These are phyloP conservation scores for Eremothecium gossypii DNA, from an alignment of 1,139 yeast genomes.

Conservation along the genomic window DNA sequence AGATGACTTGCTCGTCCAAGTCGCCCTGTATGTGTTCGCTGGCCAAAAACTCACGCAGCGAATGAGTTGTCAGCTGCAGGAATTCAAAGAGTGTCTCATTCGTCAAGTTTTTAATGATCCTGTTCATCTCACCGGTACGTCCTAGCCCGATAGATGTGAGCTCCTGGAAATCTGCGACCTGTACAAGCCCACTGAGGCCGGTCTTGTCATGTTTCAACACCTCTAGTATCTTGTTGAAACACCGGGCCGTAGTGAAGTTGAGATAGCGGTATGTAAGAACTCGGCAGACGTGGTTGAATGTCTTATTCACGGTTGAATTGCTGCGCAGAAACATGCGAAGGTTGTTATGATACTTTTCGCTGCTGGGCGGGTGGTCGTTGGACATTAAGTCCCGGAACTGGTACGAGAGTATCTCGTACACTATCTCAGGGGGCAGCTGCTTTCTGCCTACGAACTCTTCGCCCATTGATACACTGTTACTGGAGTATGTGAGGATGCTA, in stretches of 20 bases:
- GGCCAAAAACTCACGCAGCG: constrained; percentile 68
- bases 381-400: constrained; percentile 33
- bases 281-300: constrained; percentile 31
- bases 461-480: too few relatives aligned
- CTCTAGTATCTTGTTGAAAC: constrained; percentile 62
- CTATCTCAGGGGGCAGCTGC: constrained; percentile 32
- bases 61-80: constrained; percentile 51
- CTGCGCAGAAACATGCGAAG: constrained; percentile 30
- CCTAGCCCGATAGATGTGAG: constrained; percentile 89
- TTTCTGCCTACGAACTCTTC: not conserved
- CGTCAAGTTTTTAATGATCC: constrained; percentile 86
- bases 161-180: constrained; percentile 77
- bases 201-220: constrained; percentile 41
- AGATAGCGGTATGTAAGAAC: constrained; percentile 32
- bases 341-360: constrained; percentile 30
- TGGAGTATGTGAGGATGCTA: too few relatives aligned
- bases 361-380: constrained; percentile 32
- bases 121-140: constrained; percentile 80
- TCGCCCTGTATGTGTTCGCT: constrained; percentile 84
- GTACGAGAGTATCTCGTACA: constrained; percentile 32
- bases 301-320: constrained; percentile 30
- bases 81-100: constrained; percentile 58
- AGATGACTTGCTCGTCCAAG: constrained; percentile 52
- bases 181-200: constrained; percentile 56
- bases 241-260: constrained; percentile 66